These are phyloP conservation scores for Fusarium sp. DNA, from an alignment of 2,329 filamentous ascomycete genomes.

Conservation along the genomic window DNA sequence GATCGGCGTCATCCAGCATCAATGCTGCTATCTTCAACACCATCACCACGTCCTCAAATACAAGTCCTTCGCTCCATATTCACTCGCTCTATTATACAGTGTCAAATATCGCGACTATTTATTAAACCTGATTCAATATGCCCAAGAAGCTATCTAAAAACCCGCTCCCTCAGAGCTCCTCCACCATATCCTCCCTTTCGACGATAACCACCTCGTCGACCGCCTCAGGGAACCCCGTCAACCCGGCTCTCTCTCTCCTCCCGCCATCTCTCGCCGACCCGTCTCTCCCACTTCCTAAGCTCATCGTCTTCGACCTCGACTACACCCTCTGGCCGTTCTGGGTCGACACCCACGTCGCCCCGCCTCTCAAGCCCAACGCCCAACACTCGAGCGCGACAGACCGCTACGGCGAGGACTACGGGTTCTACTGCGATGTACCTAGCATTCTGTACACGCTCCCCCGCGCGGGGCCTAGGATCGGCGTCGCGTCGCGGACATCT, in stretches of 20 bases:
- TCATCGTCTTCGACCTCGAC: conserved; percentile 95
- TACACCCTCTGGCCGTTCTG: conserved; percentile 99
- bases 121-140: conserved; percentile 33
- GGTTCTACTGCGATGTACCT: conserved; percentile 79
- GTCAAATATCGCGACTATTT: neutral
- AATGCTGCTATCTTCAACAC: conserved; percentile 13
- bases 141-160: conserved; percentile 50
- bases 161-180: conserved; percentile 35
- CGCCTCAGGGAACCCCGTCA: conserved; percentile 48
- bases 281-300: conserved; percentile 76
- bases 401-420: conserved; percentile 72
- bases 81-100: neutral
- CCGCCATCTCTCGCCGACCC: conserved; percentile 63
- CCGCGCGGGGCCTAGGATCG: conserved; percentile 65
- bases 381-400: conserved; percentile 61
- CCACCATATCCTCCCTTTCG: conserved; percentile 36
- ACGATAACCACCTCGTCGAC: conserved; percentile 43
- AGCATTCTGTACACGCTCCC: conserved; percentile 72
- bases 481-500: conserved; percentile 82
- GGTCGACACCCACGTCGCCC: conserved; percentile 91
- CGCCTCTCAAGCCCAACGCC: conserved; percentile 70
- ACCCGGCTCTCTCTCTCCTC: conserved; percentile 47
- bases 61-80: neutral
- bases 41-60: neutral
- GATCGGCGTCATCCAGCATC: conserved; percentile 5